Conservation (phyloP, 768 basidiomycete species). For the Hygrocybe punicea region DNA sequence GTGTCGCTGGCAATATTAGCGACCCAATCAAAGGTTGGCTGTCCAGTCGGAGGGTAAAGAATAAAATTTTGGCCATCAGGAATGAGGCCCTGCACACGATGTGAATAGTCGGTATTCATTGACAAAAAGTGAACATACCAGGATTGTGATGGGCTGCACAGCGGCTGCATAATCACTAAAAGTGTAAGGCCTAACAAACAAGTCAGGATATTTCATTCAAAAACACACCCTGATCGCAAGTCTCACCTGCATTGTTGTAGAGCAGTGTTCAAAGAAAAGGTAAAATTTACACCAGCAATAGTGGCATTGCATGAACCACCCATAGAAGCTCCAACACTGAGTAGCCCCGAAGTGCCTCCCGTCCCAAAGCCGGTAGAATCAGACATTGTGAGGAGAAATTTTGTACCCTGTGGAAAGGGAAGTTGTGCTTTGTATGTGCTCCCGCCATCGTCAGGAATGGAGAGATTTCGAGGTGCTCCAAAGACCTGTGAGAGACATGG, state of each 20-base stretch:
- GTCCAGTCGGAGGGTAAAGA: conserved; percentile 41
- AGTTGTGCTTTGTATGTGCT: conserved; percentile 53
- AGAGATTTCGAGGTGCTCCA: conserved; percentile 49
- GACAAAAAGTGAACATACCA: conserved; percentile 34
- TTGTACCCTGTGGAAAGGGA: conserved; percentile 36
- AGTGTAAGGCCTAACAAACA: conserved; percentile 39
- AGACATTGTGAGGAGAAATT: conserved; percentile 62
- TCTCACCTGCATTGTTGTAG: conserved; percentile 61
- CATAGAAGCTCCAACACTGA: conserved; percentile 47
- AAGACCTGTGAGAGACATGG: conserved; percentile 42
- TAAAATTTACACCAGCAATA: conserved; percentile 44
- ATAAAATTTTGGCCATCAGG: conserved; percentile 56
- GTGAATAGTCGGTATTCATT: neutral
- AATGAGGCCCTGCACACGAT: conserved; percentile 49
- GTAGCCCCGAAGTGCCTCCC: conserved; percentile 49
- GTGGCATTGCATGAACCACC: conserved; percentile 52
- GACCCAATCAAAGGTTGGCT: conserved; percentile 49
- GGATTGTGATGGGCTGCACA: conserved; percentile 51
- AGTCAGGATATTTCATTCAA: neutral
- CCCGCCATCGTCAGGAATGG: conserved; percentile 53
- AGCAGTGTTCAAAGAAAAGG: conserved; percentile 48
- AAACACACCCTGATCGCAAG: conserved; percentile 5
- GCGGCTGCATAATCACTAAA: conserved; percentile 48
- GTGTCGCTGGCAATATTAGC: conserved; percentile 58
- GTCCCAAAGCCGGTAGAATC: conserved; percentile 67